phyloP scores from a whole-genome alignment of 768 basidiomycete genomes.

The Trametes villosa region DNA sequence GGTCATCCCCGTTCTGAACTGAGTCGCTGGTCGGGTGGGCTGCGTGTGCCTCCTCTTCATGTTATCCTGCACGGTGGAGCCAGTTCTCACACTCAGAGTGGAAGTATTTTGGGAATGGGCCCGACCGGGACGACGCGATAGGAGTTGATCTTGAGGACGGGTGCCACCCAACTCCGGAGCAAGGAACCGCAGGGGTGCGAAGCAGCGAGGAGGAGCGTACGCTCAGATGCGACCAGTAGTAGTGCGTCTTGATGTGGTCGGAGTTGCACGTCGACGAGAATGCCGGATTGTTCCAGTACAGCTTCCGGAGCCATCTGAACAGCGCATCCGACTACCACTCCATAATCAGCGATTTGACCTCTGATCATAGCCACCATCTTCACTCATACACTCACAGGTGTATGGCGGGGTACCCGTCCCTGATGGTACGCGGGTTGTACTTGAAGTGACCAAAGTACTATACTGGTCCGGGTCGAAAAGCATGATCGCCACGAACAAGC shows the following conservation, averaged over 20 bases:
- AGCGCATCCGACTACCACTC: no score
- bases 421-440: constrained; percentile 85
- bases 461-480: constrained; percentile 93
- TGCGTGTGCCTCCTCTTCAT: no score
- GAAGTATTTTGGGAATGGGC: constrained; percentile 69
- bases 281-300: constrained; percentile 90
- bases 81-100: no score
- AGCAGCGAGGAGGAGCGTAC: constrained; percentile 33
- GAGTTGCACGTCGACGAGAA: constrained; percentile 91
- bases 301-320: constrained; percentile 74
- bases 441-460: constrained; percentile 94
- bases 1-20: no score
- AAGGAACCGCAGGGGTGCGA: not conserved
- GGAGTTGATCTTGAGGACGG: constrained; percentile 66
- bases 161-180: no score
- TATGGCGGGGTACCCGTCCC: constrained; percentile 62
- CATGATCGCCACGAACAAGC: constrained; percentile 93
- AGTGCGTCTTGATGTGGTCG: constrained; percentile 82
- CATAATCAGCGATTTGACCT: no score
- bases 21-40: no score
- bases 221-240: constrained; percentile 64
- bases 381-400: not conserved
- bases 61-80: no score
- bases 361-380: no score
- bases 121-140: constrained; percentile 77